Conservation (phyloP, 2,329 filamentous ascomycete species). For the Monosporascus sp. region DNA sequence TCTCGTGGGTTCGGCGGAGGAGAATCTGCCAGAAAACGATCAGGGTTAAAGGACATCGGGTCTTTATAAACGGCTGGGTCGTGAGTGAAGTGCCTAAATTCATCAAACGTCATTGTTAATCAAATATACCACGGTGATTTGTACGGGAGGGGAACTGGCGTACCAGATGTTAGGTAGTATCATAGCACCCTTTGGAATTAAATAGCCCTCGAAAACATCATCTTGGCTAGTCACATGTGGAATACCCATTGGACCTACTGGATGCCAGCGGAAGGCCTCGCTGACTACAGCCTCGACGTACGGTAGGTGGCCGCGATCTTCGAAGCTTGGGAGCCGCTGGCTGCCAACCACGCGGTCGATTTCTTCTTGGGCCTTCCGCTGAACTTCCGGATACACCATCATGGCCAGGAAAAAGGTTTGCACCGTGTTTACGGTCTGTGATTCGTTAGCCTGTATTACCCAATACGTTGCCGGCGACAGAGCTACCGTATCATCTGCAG, state of each 20-base stretch:
- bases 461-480: too few relatives aligned
- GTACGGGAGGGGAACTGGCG: not conserved
- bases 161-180: slow-evolving; percentile 12
- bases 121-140: too few relatives aligned
- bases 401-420: slow-evolving; percentile 30
- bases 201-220: slow-evolving; percentile 9
- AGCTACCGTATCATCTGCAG: too few relatives aligned
- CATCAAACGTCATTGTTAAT: too few relatives aligned
- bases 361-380: slow-evolving; percentile 38
- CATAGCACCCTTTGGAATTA: slow-evolving; percentile 11
- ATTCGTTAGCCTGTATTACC: not conserved
- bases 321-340: slow-evolving; percentile 38
- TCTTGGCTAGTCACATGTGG: slow-evolving; percentile 6
- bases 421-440: not conserved
- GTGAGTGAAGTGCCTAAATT: not conserved
- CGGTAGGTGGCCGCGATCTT: slow-evolving; percentile 36
- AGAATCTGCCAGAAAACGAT: slow-evolving; percentile 9
- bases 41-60: slow-evolving; percentile 7
- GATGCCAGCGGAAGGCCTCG: slow-evolving; percentile 39
- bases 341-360: slow-evolving; percentile 42
- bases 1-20: slow-evolving; percentile 3
- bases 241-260: slow-evolving; percentile 12
- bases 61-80: slow-evolving; percentile 6
- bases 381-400: slow-evolving; percentile 36
- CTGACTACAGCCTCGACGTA: slow-evolving; percentile 42